Percentiles rank a stretch among this genome's conserved stretches.
Evolutionary conservation across 2,329 filamentous ascomycete genomes (phyloP).

Genomic region (Stagonosporopsis cucurbitacearum): DNA sequence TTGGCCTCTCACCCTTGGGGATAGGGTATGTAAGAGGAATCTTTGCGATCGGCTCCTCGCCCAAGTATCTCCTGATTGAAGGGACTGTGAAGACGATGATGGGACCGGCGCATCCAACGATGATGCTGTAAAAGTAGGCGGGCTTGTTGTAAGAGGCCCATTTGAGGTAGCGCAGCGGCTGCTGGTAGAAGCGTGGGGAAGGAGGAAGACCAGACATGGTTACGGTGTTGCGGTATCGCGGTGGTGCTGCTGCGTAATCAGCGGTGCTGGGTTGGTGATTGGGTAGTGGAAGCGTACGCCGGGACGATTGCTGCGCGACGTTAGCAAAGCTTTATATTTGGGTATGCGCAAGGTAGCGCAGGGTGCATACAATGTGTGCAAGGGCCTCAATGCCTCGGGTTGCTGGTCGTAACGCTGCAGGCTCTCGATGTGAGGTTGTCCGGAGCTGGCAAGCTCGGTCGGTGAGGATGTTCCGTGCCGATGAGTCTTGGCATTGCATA

Average conservation of each 20-base stretch:
- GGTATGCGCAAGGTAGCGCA: neutral
- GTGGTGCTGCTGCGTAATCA: constrained; percentile 8
- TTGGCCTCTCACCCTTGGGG: constrained; percentile 55
- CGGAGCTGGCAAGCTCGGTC: constrained; percentile 8
- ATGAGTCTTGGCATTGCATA: constrained; percentile 47
- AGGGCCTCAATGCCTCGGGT: constrained; percentile 30
- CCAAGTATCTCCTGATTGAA: constrained; percentile 72
- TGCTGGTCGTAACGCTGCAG: constrained; percentile 15
- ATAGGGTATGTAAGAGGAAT: constrained; percentile 90
- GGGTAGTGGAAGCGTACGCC: constrained; percentile 59
- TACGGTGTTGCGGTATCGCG: constrained; percentile 4
- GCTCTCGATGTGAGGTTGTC: constrained; percentile 15
- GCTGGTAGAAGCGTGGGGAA: constrained; percentile 75
- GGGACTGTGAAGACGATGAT: constrained; percentile 73
- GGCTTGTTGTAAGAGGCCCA: constrained; percentile 90
- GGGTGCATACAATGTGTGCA: constrained; percentile 15
- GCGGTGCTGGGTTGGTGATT: neutral
- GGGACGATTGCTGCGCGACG: neutral
- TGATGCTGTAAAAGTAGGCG: constrained; percentile 85
- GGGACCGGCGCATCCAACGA: constrained; percentile 77
- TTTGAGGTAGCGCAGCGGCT: constrained; percentile 81
- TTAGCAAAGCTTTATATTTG: neutral
- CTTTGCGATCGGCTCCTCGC: constrained; percentile 70
- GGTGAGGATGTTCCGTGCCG: constrained; percentile 15
- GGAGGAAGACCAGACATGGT: constrained; percentile 62